Evolutionary conservation across 2,329 filamentous ascomycete genomes (phyloP).

Genomic region (Ceratocystis cacaofunesta): DNA sequence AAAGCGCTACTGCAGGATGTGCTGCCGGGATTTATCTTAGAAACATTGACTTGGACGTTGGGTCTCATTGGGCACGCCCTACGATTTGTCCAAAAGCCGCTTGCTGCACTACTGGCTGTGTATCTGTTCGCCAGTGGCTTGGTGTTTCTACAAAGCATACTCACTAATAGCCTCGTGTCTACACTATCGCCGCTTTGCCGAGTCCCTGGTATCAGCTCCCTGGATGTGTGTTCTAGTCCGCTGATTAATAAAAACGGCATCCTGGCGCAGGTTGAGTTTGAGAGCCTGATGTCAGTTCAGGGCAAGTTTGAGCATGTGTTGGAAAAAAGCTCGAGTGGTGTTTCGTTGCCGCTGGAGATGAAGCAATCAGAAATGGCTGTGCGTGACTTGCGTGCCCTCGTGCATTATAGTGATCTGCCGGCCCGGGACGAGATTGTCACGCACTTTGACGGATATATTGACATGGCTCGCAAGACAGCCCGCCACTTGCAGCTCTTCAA

Average conservation of each 20-base stretch:
- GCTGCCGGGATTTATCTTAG: constrained; percentile 27
- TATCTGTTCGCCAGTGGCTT: constrained; percentile 45
- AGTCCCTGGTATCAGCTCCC: constrained; percentile 44
- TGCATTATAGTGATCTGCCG: constrained; percentile 53
- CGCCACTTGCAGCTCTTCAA: constrained; percentile 61
- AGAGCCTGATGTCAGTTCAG: constrained; percentile 59
- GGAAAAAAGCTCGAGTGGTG: constrained; percentile 48
- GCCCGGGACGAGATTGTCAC: constrained; percentile 55
- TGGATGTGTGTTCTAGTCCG: constrained; percentile 19
- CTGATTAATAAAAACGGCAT: constrained; percentile 20
- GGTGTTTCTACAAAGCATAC: constrained; percentile 45
- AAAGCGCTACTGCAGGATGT: constrained; percentile 26
- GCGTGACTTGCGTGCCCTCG: constrained; percentile 56
- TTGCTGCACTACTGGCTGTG: constrained; percentile 45
- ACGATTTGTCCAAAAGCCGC: constrained; percentile 46
- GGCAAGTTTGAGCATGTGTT: constrained; percentile 63
- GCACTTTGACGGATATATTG: constrained; percentile 64
- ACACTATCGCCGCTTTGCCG: constrained; percentile 56
- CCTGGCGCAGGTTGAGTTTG: constrained; percentile 43
- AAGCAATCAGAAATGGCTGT: constrained; percentile 62
- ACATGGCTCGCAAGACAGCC: constrained; percentile 48
- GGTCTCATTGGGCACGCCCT: constrained; percentile 46
- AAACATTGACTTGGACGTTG: constrained; percentile 34
- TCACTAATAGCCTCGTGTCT: constrained; percentile 44
- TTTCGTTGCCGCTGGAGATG: constrained; percentile 61